Percentiles rank a stretch among this genome's conserved stretches.
Evolutionary conservation across 306 rosid species (phyloP).

Genomic region (Phaseolus lunatus): DNA sequence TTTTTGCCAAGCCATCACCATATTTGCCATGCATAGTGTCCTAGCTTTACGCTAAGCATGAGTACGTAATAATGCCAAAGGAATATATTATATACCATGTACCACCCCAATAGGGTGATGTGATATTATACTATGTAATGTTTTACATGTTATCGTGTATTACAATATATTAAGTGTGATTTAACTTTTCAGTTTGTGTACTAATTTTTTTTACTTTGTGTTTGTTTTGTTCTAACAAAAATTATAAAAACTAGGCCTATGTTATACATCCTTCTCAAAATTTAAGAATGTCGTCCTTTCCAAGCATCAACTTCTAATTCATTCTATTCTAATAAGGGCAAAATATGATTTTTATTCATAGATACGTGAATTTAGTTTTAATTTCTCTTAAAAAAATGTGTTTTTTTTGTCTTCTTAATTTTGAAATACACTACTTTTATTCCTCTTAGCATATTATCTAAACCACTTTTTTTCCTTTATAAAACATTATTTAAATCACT

Average conservation of each 20-base stretch:
- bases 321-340: no score
- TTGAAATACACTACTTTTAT: no score
- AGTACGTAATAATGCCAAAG: slow-evolving; percentile 1
- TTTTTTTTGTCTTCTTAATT: no score
- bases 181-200: background rate
- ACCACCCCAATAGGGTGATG: slow-evolving; percentile 5
- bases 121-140: slow-evolving; percentile 8
- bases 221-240: background rate
- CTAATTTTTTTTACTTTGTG: background rate
- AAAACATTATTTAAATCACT: no score
- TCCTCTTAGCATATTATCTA: no score
- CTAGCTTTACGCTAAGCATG: background rate
- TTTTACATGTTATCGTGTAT: background rate
- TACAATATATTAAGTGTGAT: background rate
- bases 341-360: no score
- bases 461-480: no score
- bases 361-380: no score
- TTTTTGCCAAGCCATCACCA: slow-evolving; percentile 25
- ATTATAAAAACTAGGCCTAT: background rate
- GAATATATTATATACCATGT: background rate
- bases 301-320: background rate
- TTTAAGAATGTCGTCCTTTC: background rate
- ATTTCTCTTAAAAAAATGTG: no score
- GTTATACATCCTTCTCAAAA: background rate
- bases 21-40: slow-evolving; percentile 6